A percentile compares a stretch with the other conserved stretches of the same genome.
These are phyloP conservation scores for Chlorella sp. DNA, from an alignment of 139 green algal species.

Conservation along the genomic window DNA sequence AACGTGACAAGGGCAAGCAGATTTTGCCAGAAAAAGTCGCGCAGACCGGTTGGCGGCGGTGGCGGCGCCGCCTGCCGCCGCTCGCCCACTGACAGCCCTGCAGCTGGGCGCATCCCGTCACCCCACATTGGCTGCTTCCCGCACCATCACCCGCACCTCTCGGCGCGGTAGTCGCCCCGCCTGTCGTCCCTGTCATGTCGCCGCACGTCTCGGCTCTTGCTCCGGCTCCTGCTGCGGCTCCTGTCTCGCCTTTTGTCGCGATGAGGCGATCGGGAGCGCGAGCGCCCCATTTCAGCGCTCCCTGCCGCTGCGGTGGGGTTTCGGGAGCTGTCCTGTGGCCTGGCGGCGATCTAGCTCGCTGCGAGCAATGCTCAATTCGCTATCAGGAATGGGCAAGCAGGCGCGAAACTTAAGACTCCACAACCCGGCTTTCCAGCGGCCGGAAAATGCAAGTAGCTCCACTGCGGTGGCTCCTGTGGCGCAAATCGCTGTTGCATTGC, in stretches of 20 bases:
- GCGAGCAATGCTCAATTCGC: too few species aligned
- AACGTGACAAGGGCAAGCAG: too few species aligned
- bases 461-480: background rate
- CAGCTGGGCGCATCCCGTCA: background rate
- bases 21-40: background rate
- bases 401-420: too few species aligned
- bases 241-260: background rate
- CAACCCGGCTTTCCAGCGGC: background rate
- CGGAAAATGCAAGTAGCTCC: background rate
- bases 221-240: background rate
- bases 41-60: background rate
- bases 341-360: too few species aligned
- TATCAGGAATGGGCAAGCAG: too few species aligned
- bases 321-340: too few species aligned
- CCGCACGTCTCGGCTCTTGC: background rate
- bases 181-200: background rate
- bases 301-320: too few species aligned
- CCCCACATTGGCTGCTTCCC: background rate
- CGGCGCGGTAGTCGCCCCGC: conserved; percentile 14
- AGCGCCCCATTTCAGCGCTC: background rate
- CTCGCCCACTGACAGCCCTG: background rate
- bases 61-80: background rate
- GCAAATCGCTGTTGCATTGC: background rate
- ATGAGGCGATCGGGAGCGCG: background rate
- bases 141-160: background rate